Base-by-base conservation (phyloP, 2,329 filamentous ascomycete genomes). In the Pseudogymnoascus sp. region DNA sequence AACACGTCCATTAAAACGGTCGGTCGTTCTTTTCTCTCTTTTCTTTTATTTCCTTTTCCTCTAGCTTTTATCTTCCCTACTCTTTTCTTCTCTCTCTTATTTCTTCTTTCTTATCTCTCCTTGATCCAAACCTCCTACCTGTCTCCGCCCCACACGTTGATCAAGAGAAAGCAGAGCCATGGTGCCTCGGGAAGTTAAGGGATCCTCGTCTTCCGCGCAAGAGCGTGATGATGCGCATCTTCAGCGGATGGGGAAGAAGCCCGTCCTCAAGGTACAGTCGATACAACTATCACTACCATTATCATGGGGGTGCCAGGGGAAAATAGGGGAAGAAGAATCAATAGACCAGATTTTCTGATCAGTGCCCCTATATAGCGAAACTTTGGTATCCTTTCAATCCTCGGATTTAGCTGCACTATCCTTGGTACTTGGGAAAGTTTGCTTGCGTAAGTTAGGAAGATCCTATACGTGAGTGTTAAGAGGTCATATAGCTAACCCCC, bases 361-460 rank as follows among this genome's bases (percentile, higher is more conserved):
- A 16, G 37, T 39, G 26, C 5, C 14, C 7, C 14, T 39, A 5
- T 3, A n/a, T n/a, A 79, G 77, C 71, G 77, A 67, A 78, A 78
- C 62, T 80, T 79, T 70, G 71, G 72, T 23, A 78, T 77, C 64
- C 67, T 78, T 37, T 77, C 77, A 0, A 78, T 79, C 63, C 68
- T 79, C 14, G 77, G 77, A 11, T 79, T 79, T 65, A 75, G 73
- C 14, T 77, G 75, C 57, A 78, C 76, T 10, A 66, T 77, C 60
- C 75, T 78, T 37, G 72, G 73, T 40, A 79, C 77, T 47, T 79
- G 77, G 77, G 76, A 78, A 68, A 73, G 74, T 34, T 71, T 77
- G 23, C 71, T 78, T 29, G 75, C 75, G 73, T 77, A 34, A 39
- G 37, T 39, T n/a, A 2, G n/a, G 37, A n/a, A 14, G n/a, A 39